phyloP scores from a whole-genome alignment of 495 filamentous ascomycete genomes.

The Chaetomium fimeti region DNA sequence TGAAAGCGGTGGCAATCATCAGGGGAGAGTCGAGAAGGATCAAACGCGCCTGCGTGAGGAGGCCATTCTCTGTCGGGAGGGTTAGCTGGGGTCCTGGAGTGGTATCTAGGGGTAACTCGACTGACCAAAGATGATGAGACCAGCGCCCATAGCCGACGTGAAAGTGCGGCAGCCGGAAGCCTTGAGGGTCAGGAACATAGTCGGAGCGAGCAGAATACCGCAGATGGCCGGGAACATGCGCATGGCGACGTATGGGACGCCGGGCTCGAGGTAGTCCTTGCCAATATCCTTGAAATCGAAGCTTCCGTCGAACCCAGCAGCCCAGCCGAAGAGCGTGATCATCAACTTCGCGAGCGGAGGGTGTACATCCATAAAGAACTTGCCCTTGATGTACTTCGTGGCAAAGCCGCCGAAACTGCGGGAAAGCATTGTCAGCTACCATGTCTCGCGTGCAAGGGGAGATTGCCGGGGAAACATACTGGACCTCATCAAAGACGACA shows the following conservation, averaged over 20 bases:
- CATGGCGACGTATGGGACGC: conserved; percentile 97
- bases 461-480: conserved; percentile 56
- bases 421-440: conserved; percentile 26
- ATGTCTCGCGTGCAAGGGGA: neutral
- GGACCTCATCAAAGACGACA: conserved; percentile 98
- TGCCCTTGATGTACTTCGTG: conserved; percentile 96
- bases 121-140: conserved; percentile 85
- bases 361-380: conserved; percentile 99
- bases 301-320: conserved; percentile 90
- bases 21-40: conserved; percentile 95
- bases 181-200: conserved; percentile 93
- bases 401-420: conserved; percentile 93
- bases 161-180: conserved; percentile 83
- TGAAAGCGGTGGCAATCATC: conserved; percentile 90
- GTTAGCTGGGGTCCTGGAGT: conserved; percentile 8
- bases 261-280: conserved; percentile 93
- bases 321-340: conserved; percentile 90
- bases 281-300: conserved; percentile 99
- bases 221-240: conserved; percentile 85
- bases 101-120: neutral
- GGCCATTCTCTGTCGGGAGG: conserved; percentile 71
- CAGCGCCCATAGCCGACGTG: conserved; percentile 77
- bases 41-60: conserved; percentile 89
- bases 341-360: conserved; percentile 96
- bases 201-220: conserved; percentile 81